Evolutionary conservation across 345 rosid genomes (phyloP), one percentile per base, ranked within the genome.

Genomic region (Microcos paniculata): DNA sequence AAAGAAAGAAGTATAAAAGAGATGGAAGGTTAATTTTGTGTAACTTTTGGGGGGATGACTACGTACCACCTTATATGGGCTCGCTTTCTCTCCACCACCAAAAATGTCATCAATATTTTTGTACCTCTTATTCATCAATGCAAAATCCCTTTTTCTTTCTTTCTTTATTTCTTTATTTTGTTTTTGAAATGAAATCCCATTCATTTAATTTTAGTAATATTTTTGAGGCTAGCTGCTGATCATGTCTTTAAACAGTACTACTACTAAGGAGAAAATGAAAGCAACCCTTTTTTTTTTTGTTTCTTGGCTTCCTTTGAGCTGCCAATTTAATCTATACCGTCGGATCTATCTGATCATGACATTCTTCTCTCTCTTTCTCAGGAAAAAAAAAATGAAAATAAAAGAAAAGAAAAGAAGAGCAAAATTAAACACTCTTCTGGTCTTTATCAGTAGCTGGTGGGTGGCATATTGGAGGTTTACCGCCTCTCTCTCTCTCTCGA

Each of bases 391-490:
- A 35, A n/a, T n/a, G n/a, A n/a, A n/a, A n/a, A n/a, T n/a, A n/a
- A 35, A 35, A 35, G 6, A 35, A 35, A 35, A 7, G 40, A 35
- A 35, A 35, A 35, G 6, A 61, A 16, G 48, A 74, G 23, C 33
- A 62, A 62, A 77, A 62, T n/a, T 66, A 77, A 66, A 81, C 80
- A 75, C 79, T 78, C 80, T 78, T 82, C 43, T 72, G 15, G 93
- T 86, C 91, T 77, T 86, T 78, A 84, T 91, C 97, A 89, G 83
- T 90, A 77, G 88, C 88, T 82, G 96, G 92, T 91, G 83, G 88
- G 69, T 72, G 75, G 81, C 84, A 77, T 43, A n/a, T 66, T 65
- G 74, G 84, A 84, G 81, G 75, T 77, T n/a, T 64, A 77, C 84
- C 71, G 71, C 66, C 70, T 77, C 82, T 71, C 74, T 83, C 69